Evolutionary conservation across 176 grass and related monocot species (phyloP).

Genomic region (Avena atlantica): DNA sequence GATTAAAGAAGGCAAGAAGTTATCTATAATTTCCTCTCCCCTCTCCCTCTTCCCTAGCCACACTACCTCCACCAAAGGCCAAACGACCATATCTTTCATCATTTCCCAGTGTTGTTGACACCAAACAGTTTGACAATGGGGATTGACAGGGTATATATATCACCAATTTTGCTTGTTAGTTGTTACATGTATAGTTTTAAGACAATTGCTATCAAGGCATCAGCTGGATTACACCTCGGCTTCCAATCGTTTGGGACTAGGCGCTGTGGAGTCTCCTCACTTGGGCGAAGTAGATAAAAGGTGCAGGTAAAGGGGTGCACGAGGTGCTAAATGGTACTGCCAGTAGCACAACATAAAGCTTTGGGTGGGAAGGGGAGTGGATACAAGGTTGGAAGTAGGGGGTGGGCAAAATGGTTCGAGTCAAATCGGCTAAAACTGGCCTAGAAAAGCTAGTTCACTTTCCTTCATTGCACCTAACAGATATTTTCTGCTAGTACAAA

Average conservation of each 20-base stretch:
- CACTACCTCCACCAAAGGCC: conserved; percentile 10
- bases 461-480: too few relatives aligned
- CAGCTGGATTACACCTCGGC: background rate
- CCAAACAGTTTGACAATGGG: conserved; percentile 24
- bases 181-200: conserved; percentile 23
- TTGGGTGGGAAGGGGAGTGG: background rate
- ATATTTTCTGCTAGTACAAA: too few relatives aligned
- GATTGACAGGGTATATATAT: background rate
- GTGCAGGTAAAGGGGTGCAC: too few relatives aligned
- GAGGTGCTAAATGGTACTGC: conserved; percentile 2
- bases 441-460: too few relatives aligned
- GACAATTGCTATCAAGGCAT: conserved; percentile 13
- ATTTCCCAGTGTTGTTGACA: conserved; percentile 12
- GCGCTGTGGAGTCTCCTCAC: background rate
- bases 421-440: too few relatives aligned
- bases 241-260: background rate
- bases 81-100: background rate
- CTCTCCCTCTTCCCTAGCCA: conserved; percentile 3
- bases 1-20: conserved; percentile 1
- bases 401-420: too few relatives aligned
- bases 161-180: conserved; percentile 12
- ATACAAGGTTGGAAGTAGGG: background rate
- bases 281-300: too few relatives aligned
- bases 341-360: background rate
- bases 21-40: background rate